Conservation (phyloP, 2,329 filamentous ascomycete species). For the Knufia petricola region DNA sequence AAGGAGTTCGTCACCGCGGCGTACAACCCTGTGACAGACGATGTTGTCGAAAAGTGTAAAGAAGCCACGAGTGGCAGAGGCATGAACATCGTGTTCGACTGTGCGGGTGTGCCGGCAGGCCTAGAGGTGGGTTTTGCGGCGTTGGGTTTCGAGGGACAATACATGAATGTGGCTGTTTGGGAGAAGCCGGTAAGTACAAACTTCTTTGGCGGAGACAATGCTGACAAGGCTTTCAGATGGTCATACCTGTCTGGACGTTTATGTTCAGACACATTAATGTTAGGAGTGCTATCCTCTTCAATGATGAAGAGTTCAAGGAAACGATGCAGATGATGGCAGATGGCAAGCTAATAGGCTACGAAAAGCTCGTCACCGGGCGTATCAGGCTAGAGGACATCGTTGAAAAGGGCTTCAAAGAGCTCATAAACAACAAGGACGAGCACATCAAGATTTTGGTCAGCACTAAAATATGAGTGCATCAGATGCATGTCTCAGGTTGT, state of each 20-base stretch:
- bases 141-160: slow-evolving; percentile 23
- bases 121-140: slow-evolving; percentile 27
- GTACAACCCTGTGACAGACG: slow-evolving; percentile 13
- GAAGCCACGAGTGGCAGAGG: slow-evolving; percentile 26
- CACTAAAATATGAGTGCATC: background rate
- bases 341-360: slow-evolving; percentile 27
- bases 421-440: slow-evolving; percentile 50
- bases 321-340: slow-evolving; percentile 8
- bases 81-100: slow-evolving; percentile 29
- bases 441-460: slow-evolving; percentile 49
- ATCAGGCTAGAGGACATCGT: slow-evolving; percentile 47
- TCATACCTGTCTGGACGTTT: slow-evolving; percentile 20
- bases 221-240: slow-evolving; percentile 19
- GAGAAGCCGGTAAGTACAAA: slow-evolving; percentile 24
- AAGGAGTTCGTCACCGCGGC: slow-evolving; percentile 11
- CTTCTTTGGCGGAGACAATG: background rate
- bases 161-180: slow-evolving; percentile 29
- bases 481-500: no score
- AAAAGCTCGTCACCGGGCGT: slow-evolving; percentile 50
- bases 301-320: slow-evolving; percentile 26
- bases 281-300: slow-evolving; percentile 25
- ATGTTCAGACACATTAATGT: slow-evolving; percentile 25
- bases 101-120: slow-evolving; percentile 27
- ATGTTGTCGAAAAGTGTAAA: slow-evolving; percentile 24
- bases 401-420: slow-evolving; percentile 46